These are phyloP conservation scores for Metschnikowia noctiluminum DNA, from an alignment of 805 yeast genomes.

Conservation along the genomic window DNA sequence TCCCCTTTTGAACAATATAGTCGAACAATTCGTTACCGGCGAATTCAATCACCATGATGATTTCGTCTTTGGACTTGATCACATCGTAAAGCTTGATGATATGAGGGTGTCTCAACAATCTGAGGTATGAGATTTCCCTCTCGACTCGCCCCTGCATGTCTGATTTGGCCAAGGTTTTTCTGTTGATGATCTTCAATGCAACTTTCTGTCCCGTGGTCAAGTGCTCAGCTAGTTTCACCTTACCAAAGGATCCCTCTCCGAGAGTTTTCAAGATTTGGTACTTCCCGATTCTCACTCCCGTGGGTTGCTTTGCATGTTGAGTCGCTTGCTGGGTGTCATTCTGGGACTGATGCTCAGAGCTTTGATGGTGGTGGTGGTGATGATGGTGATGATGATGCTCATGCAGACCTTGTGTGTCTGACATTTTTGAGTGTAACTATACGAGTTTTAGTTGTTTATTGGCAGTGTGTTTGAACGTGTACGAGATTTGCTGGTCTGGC, in stretches of 20 bases:
- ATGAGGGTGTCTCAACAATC: slow-evolving; percentile 91
- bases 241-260: slow-evolving; percentile 97
- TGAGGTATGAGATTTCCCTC: slow-evolving; percentile 85
- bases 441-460: too few relatives aligned
- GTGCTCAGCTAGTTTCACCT: slow-evolving; percentile 89
- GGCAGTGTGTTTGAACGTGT: too few relatives aligned
- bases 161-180: slow-evolving; percentile 86
- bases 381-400: slow-evolving; percentile 6
- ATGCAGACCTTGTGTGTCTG: slow-evolving; percentile 11
- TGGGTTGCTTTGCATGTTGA: slow-evolving; percentile 20
- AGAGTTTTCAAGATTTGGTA: slow-evolving; percentile 89
- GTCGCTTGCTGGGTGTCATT: slow-evolving; percentile 5
- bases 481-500: slow-evolving; percentile 3
- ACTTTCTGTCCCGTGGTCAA: slow-evolving; percentile 88
- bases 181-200: slow-evolving; percentile 87
- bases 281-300: slow-evolving; percentile 69
- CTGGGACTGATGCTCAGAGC: slow-evolving; percentile 7
- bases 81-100: slow-evolving; percentile 94
- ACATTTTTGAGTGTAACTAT: slow-evolving; percentile 7
- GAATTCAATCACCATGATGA: slow-evolving; percentile 94
- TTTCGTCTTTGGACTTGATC: slow-evolving; percentile 90
- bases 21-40: slow-evolving; percentile 97
- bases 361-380: slow-evolving; percentile 10
- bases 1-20: slow-evolving; percentile 90
- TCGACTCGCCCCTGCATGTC: slow-evolving; percentile 98